These are phyloP conservation scores for Bimuria novae-zelandiae DNA, from an alignment of 2,329 filamentous ascomycete genomes.

Conservation along the genomic window DNA sequence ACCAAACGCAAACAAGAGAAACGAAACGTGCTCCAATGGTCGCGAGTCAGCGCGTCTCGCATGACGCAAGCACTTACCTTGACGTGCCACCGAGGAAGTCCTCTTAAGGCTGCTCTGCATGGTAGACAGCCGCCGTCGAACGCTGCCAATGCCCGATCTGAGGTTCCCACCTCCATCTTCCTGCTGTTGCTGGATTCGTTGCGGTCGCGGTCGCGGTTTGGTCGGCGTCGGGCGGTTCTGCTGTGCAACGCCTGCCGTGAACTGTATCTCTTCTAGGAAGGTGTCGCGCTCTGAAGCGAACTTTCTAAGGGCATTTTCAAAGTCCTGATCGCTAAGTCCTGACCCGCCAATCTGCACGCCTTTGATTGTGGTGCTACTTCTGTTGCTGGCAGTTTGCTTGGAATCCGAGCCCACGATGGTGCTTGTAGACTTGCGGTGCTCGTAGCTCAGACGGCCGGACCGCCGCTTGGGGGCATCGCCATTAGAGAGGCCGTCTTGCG, in stretches of 20 bases:
- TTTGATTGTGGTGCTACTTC: conserved; percentile 68
- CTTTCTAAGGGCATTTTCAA: conserved; percentile 89
- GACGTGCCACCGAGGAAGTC: conserved; percentile 75
- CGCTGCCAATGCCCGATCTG: conserved; percentile 74
- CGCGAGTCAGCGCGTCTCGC: conserved; percentile 4
- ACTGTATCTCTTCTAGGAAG: conserved; percentile 89
- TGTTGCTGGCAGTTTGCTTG: conserved; percentile 61
- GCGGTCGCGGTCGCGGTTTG: conserved; percentile 75
- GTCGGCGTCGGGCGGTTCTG: conserved; percentile 57
- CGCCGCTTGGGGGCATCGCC: conserved; percentile 42
- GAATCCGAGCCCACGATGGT: conserved; percentile 52
- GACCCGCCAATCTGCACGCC: conserved; percentile 48
- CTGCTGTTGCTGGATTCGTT: conserved; percentile 63
- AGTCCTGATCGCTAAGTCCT: conserved; percentile 76
- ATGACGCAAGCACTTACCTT: conserved; percentile 61
- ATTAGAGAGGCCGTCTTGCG: conserved; percentile 50
- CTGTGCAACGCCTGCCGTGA: conserved; percentile 74
- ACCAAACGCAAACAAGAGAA: conserved; percentile 25
- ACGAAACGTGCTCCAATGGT: conserved; percentile 17
- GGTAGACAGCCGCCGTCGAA: conserved; percentile 90
- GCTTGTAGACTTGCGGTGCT: conserved; percentile 56
- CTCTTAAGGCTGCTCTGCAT: conserved; percentile 89
- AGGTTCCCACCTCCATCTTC: conserved; percentile 61
- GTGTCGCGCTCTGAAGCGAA: conserved; percentile 94
- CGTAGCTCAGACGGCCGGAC: conserved; percentile 51